phyloP scores from a whole-genome alignment of 306 rosid species.

The Rosa rugosa region DNA sequence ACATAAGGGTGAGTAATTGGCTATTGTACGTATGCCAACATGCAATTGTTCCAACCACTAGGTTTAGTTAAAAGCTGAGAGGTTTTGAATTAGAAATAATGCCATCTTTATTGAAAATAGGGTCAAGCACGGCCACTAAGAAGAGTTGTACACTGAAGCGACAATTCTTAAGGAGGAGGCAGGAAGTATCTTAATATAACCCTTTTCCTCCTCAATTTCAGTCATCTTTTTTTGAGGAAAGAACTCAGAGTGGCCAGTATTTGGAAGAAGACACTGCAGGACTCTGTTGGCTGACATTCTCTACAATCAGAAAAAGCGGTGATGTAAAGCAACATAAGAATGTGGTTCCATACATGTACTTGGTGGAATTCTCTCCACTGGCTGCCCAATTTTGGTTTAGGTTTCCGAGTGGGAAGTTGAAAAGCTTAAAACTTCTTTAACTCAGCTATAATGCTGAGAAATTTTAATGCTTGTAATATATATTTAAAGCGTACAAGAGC shows the following conservation, averaged over 20 bases:
- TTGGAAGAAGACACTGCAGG: neutral
- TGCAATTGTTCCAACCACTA: neutral
- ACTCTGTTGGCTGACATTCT: neutral
- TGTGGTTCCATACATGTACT: neutral
- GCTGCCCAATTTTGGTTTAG: neutral
- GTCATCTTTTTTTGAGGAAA: neutral
- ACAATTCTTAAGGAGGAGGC: neutral
- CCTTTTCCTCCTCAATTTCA: neutral
- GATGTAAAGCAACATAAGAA: neutral
- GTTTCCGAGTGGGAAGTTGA: neutral
- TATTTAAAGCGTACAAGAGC: neutral
- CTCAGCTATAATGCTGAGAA: conserved; percentile 2
- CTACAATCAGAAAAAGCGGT: neutral
- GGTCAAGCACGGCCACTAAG: neutral
- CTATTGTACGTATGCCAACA: neutral
- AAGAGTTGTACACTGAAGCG: neutral
- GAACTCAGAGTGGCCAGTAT: neutral
- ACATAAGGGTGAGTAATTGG: neutral
- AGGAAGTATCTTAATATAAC: neutral
- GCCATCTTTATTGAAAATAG: neutral
- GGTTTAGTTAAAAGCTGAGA: neutral
- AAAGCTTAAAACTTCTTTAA: neutral
- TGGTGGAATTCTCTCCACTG: neutral
- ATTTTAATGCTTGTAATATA: neutral
- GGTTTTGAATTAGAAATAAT: neutral